These are phyloP conservation scores for Coemansia sp. DNA, from an alignment of 192 early-diverging fungal genomes.

Conservation along the genomic window DNA sequence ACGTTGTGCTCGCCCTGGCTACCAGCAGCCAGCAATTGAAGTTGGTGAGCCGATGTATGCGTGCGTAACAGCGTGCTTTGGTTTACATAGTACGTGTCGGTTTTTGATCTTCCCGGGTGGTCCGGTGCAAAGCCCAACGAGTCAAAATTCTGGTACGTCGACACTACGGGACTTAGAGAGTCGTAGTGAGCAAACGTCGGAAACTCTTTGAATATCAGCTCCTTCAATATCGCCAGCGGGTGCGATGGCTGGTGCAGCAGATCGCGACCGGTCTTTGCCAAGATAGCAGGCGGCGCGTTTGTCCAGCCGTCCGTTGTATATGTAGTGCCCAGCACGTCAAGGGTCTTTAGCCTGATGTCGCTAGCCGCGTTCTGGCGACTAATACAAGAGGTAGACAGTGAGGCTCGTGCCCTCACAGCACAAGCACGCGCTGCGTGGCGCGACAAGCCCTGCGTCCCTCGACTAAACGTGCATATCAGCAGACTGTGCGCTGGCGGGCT, in stretches of 20 bases:
- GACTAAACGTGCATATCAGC: background rate
- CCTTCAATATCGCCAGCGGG: slow-evolving; percentile 84
- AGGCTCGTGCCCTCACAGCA: background rate
- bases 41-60: slow-evolving; percentile 95
- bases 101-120: slow-evolving; percentile 77
- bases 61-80: slow-evolving; percentile 74
- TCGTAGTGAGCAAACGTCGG: slow-evolving; percentile 61
- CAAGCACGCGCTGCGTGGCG: background rate
- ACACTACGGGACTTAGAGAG: slow-evolving; percentile 78
- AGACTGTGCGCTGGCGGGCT: background rate
- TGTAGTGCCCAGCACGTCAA: slow-evolving; percentile 22
- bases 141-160: slow-evolving; percentile 88
- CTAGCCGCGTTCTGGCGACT: background rate
- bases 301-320: slow-evolving; percentile 66
- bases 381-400: background rate
- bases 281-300: slow-evolving; percentile 74
- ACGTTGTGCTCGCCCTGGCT: slow-evolving; percentile 1
- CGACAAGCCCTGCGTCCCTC: background rate
- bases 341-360: background rate
- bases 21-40: slow-evolving; percentile 66
- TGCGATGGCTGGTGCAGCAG: slow-evolving; percentile 79
- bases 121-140: slow-evolving; percentile 76
- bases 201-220: slow-evolving; percentile 76
- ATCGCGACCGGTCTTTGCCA: slow-evolving; percentile 70
- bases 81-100: slow-evolving; percentile 96